phyloP scores from a whole-genome alignment of 2,329 filamentous ascomycete species.

The Endoconidiophora polonica region DNA sequence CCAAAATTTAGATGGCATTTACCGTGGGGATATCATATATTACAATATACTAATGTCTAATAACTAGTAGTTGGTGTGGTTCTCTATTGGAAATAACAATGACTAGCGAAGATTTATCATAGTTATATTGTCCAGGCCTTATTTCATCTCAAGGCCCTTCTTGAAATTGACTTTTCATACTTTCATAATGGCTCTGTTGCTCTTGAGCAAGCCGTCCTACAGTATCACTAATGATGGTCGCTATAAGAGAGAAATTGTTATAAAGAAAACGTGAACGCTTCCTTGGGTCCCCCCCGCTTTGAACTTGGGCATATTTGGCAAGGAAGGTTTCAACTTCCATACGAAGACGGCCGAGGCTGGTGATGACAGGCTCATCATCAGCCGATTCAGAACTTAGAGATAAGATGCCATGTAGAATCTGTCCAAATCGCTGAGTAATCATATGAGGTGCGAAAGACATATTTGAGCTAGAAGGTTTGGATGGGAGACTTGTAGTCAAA shows the following conservation, averaged over 20 bases:
- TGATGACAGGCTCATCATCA: slow-evolving; percentile 81
- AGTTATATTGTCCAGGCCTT: neutral
- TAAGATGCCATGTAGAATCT: slow-evolving; percentile 74
- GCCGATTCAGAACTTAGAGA: slow-evolving; percentile 74
- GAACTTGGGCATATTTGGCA: slow-evolving; percentile 46
- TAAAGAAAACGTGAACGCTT: slow-evolving; percentile 79
- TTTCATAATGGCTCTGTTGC: slow-evolving; percentile 59
- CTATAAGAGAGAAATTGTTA: slow-evolving; percentile 90
- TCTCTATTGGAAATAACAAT: neutral
- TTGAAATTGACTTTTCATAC: slow-evolving; percentile 41
- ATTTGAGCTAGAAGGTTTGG: slow-evolving; percentile 24
- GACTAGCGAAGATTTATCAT: neutral
- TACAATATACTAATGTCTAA: neutral
- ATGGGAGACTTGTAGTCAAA: slow-evolving; percentile 37
- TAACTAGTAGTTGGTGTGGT: neutral
- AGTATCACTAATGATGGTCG: slow-evolving; percentile 74
- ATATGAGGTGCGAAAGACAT: slow-evolving; percentile 63
- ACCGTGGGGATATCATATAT: too few relatives aligned
- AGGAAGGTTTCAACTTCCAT: slow-evolving; percentile 74
- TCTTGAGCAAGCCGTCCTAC: slow-evolving; percentile 58
- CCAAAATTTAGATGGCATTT: too few relatives aligned
- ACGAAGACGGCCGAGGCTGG: slow-evolving; percentile 60
- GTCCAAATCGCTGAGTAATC: slow-evolving; percentile 86
- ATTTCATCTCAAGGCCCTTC: slow-evolving; percentile 20
- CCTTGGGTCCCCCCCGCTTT: slow-evolving; percentile 57